Evolutionary conservation across 176 grass and related monocot species (phyloP).

Genomic region (Cenchrus fungigraminus): DNA sequence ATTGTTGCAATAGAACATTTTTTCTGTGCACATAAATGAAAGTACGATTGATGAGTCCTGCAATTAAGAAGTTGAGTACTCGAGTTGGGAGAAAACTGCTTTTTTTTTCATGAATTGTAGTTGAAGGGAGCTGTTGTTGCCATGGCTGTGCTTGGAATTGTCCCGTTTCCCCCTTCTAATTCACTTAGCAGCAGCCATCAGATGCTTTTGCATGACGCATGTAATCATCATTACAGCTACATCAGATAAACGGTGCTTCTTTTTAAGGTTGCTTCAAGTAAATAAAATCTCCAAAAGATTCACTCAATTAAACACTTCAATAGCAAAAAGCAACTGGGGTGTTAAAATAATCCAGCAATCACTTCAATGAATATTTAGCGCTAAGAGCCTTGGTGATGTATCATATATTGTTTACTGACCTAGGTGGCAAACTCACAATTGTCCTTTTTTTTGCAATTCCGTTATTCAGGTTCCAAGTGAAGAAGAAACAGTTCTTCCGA

Average conservation of each 20-base stretch:
- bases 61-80: neutral
- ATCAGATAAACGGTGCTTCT: neutral
- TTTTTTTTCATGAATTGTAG: neutral
- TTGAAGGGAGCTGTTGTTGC: neutral
- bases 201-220: neutral
- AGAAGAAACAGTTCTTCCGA: constrained; percentile 90
- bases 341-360: neutral
- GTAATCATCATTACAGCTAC: neutral
- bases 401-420: too few relatives aligned
- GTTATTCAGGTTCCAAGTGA: constrained; percentile 73
- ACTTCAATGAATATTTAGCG: neutral
- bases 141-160: neutral
- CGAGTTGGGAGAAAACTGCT: neutral
- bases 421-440: neutral
- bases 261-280: neutral
- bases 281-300: neutral
- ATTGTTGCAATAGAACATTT: neutral
- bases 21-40: neutral
- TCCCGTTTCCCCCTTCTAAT: neutral
- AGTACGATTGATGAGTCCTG: neutral
- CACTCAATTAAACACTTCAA: neutral
- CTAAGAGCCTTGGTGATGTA: neutral
- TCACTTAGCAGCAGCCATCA: neutral
- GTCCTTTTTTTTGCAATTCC: neutral
- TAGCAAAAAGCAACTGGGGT: neutral